Evolutionary conservation across 108 stramenopile species (phyloP), one percentile per base, ranked within the genome.

Genomic region (Pseudonitzschia pungens): DNA sequence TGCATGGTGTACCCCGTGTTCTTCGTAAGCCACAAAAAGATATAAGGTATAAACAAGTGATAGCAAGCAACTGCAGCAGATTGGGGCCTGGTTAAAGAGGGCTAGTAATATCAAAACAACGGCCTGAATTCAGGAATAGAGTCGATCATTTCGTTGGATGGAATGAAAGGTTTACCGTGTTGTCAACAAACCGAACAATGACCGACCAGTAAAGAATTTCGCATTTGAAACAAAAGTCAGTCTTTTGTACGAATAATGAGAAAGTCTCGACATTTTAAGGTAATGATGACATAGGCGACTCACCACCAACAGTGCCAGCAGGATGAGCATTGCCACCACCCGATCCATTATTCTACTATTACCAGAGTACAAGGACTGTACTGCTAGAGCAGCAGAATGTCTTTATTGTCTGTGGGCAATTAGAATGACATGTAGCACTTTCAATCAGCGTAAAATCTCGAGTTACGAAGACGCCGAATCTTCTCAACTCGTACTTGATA

Each of bases 1-100:
- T 14, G 95, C 92, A 68, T 92, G 88, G 68, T 96, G 92, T 20
- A 93, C 78, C 6, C 85, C 86, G 33, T 76, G 78, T 45, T 86
- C 81, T 78, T 96, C 95, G 77, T 96, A 89, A 21, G 89, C 86
- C 29, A 96, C 74, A 74, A 96, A 96, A 33, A 91, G 80, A 71
- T 89, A 90, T 12, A 96, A 68, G 24, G 85, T 87, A 76, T 92
- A 96, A 6, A 92, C 57, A 1, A 96, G 82, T 9, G 89, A 86
- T 0, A 85, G 66, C 50, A 92, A 54, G 73, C 89, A 88, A 29
- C 87, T 84, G 71, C 88, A 87, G 57, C 88, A 87, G 31, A 96
- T 83, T 12, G 95, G 95, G 41, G 91, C 87, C 42, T 87, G 68
- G 31, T 89, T 82, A 78, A 96, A 96, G 52, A 93, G 76, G 24